Percentiles rank a stretch among this genome's conserved stretches.
These are phyloP conservation scores for Urostyla sp. DNA, from an alignment of 73 alveolate genomes.

Conservation along the genomic window DNA sequence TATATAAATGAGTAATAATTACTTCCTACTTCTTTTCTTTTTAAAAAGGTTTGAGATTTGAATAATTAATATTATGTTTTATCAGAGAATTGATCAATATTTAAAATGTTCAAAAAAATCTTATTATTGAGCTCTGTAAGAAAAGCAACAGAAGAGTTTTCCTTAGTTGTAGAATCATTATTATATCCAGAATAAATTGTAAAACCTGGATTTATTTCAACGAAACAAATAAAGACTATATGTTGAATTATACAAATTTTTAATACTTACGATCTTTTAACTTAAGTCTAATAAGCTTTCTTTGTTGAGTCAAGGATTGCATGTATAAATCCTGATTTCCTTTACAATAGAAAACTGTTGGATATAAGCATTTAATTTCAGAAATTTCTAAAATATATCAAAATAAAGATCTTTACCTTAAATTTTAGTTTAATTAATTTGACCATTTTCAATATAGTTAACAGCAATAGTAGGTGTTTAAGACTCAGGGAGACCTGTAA, in stretches of 20 bases:
- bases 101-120: conserved; percentile 6
- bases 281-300: conserved; percentile 14
- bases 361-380: conserved; percentile 13
- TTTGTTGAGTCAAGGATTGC: background rate
- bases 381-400: conserved; percentile 40
- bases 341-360: conserved; percentile 17
- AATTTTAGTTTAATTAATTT: no score
- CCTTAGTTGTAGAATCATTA: background rate
- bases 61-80: conserved; percentile 4
- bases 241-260: background rate
- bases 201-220: conserved; percentile 10
- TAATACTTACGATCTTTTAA: conserved; percentile 22
- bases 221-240: conserved; percentile 25
- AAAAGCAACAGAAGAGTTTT: conserved; percentile 17
- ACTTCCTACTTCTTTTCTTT: conserved; percentile 1
- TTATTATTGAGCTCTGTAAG: conserved; percentile 1
- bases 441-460: no score
- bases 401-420: no score
- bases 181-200: conserved; percentile 9
- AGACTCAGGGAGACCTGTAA: no score
- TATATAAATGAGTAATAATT: background rate
- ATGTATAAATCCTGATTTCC: conserved; percentile 29
- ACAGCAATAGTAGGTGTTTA: no score
- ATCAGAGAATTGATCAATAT: conserved; percentile 2
- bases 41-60: background rate